These are phyloP conservation scores for Ichthyophthirius multifiliis DNA, from an alignment of 169 alveolate species.

Conservation along the genomic window DNA sequence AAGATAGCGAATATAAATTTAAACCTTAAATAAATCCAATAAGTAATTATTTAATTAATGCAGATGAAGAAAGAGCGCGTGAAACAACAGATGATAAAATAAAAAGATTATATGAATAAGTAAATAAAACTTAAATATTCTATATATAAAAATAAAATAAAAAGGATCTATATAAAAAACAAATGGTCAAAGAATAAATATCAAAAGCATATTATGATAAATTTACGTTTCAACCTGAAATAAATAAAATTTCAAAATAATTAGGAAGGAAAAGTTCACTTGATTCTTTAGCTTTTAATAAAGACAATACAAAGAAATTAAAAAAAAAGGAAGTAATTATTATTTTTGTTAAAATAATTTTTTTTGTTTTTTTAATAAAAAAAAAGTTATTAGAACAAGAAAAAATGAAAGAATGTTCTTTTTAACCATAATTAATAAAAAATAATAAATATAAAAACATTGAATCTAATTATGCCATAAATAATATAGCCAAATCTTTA, in stretches of 20 bases:
- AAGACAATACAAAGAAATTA: slow-evolving; percentile 16
- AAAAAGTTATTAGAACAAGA: slow-evolving; percentile 15
- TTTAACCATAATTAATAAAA: slow-evolving; percentile 21
- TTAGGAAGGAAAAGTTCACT: slow-evolving; percentile 15
- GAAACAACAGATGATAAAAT: slow-evolving; percentile 25
- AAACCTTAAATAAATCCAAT: slow-evolving; percentile 22
- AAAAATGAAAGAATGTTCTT: slow-evolving; percentile 14
- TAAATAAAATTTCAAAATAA: slow-evolving; percentile 8
- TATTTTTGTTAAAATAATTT: background rate
- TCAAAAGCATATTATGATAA: slow-evolving; percentile 33
- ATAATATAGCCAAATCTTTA: background rate
- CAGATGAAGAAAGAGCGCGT: slow-evolving; percentile 34
- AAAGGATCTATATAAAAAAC: slow-evolving; percentile 24
- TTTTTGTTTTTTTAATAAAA: background rate
- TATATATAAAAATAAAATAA: background rate
- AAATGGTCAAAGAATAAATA: slow-evolving; percentile 21
- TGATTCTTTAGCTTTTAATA: slow-evolving; percentile 15
- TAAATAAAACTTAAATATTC: background rate
- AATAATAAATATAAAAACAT: slow-evolving; percentile 17
- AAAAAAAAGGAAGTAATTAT: background rate
- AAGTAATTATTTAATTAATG: slow-evolving; percentile 19
- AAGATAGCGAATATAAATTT: slow-evolving; percentile 11
- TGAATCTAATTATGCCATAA: slow-evolving; percentile 18
- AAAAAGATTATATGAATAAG: slow-evolving; percentile 18
- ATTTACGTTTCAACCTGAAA: slow-evolving; percentile 29